Base-by-base conservation (phyloP, 208 protist genomes). In the Acanthamoeba culbertsoni region DNA sequence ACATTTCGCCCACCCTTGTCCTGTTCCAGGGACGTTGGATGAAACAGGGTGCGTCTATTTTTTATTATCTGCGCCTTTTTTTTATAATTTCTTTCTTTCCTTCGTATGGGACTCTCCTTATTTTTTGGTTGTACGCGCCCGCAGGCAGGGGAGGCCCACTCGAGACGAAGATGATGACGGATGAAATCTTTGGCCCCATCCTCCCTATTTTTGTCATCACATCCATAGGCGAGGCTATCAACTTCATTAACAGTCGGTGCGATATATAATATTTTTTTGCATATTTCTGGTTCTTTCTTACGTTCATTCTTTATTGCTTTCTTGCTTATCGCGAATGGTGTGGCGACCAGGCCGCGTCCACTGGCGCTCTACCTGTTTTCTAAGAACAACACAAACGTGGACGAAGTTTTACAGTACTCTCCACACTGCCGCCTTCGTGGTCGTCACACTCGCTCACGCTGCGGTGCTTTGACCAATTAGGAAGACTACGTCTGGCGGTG, bases 141-240 rank as follows among this genome's bases (percentile, higher is more conserved):
- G 71, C 37, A 79, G 71, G 71, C 4, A 20, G 89, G 23, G 48
- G 96, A 91, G 94, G 95, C 20, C 71, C 88, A 28, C 18, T 40
- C 2, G 89, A 57, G 26, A 23, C 20, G 35, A 40, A 79, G 57
- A 59, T 97, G 46, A 93, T 93, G 89, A 12, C n/a, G 26, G 89
- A 93, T 20, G 98, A 99, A 93, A 98, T 99, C 59, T 99, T 99
- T 95, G 98, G 98, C 7, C 98, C 98, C 28, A 91, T 99, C 12
- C 92, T 99, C 16, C 97, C 97, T 31, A 92, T 98, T 2, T 48
- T 98, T 14, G 59, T 95, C 8, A 96, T 96, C 93, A 90, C 96
- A 43, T 71, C 88, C 37, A 37, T 97, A 1, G 93, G 97, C 12
- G 97, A 98, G 14, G 95, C 94, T 7, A 57, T 98, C 28, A 46